Evolutionary conservation across 257 asterid genomes (phyloP).

Genomic region (Solanum pinnatisectum): DNA sequence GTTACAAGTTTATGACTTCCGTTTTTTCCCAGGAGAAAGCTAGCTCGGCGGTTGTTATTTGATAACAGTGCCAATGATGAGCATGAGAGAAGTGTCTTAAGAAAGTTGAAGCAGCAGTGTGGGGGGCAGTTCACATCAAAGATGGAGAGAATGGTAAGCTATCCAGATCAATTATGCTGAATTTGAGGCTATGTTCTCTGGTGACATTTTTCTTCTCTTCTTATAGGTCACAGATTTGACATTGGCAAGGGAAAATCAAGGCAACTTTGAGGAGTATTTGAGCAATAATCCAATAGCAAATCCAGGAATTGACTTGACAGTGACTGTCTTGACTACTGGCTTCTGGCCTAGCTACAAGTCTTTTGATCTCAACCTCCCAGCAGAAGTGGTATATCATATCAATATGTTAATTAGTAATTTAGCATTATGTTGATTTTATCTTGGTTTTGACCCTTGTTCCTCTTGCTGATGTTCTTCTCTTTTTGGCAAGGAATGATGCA

Average conservation of each 20-base stretch:
- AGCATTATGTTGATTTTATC: neutral
- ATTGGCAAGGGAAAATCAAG: slow-evolving; percentile 84
- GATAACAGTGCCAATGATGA: slow-evolving; percentile 99
- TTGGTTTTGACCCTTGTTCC: neutral
- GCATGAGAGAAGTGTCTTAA: slow-evolving; percentile 91
- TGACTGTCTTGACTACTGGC: slow-evolving; percentile 89
- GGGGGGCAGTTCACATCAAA: slow-evolving; percentile 98
- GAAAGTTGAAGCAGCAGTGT: slow-evolving; percentile 98
- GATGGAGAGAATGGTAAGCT: slow-evolving; percentile 99
- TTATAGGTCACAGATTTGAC: slow-evolving; percentile 89
- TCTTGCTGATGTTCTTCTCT: neutral
- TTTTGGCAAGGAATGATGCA: neutral
- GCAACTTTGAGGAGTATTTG: slow-evolving; percentile 83
- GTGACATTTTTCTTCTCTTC: slow-evolving; percentile 2
- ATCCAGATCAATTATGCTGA: neutral
- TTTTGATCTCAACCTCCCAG: slow-evolving; percentile 89
- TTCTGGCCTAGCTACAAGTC: slow-evolving; percentile 99
- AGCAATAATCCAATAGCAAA: slow-evolving; percentile 46
- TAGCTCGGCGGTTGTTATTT: slow-evolving; percentile 78
- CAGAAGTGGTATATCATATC: slow-evolving; percentile 62
- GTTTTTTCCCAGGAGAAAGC: slow-evolving; percentile 60
- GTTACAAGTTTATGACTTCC: neutral
- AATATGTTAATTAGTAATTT: neutral
- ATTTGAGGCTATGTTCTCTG: neutral
- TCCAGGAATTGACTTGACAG: slow-evolving; percentile 93